phyloP scores from a whole-genome alignment of 2,329 filamentous ascomycete genomes.

The Diaporthe amygdali region DNA sequence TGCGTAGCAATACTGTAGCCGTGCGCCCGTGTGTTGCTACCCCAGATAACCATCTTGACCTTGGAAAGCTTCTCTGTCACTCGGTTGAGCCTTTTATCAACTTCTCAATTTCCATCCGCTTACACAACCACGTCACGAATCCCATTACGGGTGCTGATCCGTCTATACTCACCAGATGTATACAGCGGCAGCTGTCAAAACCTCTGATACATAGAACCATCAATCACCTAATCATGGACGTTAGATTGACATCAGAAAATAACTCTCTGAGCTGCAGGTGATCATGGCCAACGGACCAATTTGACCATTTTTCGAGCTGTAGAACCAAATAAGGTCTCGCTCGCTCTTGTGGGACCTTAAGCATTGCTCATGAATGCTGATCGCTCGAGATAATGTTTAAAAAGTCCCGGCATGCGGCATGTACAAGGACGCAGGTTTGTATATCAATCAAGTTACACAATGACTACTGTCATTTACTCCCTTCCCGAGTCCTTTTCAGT shows the following conservation, averaged over 20 bases:
- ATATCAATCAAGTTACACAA: not conserved
- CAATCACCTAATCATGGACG: not conserved
- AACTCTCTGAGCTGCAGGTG: not conserved
- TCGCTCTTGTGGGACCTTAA: not conserved
- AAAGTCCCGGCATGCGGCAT: no score
- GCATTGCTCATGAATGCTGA: not conserved
- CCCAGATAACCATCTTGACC: not conserved
- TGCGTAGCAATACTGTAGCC: not conserved
- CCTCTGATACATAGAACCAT: no score
- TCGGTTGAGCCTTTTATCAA: not conserved
- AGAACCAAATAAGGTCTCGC: no score
- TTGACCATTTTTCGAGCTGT: not conserved
- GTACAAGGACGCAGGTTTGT: not conserved
- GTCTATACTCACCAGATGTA: not conserved
- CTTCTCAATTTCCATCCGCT: not conserved
- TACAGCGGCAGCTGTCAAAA: not conserved
- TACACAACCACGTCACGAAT: not conserved
- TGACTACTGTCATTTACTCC: not conserved
- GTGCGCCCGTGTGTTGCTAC: not conserved
- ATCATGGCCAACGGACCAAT: not conserved
- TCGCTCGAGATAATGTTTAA: not conserved
- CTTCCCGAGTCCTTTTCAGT: not conserved
- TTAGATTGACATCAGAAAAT: no score
- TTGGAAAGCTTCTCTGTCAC: not conserved
- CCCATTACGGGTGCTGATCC: not conserved